Base-by-base conservation (phyloP, 306 rosid species). In the Pueraria montana region DNA sequence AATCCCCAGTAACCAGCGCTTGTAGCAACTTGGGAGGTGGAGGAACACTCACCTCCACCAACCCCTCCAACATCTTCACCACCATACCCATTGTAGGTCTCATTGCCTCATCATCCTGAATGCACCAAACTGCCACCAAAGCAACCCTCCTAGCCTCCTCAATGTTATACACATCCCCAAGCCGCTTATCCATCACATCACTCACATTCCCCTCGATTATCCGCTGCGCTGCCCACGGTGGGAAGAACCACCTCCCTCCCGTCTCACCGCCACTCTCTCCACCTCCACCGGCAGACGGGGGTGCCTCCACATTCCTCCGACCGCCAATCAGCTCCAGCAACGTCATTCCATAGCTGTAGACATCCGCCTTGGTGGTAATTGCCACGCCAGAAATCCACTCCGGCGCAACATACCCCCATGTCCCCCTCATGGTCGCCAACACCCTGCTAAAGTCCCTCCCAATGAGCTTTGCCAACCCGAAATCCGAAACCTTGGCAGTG, bases 261-360 rank as follows among this genome's bases (percentile, higher is more conserved):
- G 61, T 67, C 56, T 80, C 89, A 36, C 79, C 30, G 8, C 83
- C 89, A 76, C 77, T 74, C 76, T 78, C 87, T 27, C 62, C 66
- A 24, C 82, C 87, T 7, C 81, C 84, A 3, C 81, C 82, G 3
- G 77, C 61, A 18, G 94, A 86, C 8, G 84, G 90, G 0, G 82
- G 92, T 1, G 86, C 71, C 82, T 87, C 95, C 80, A 89, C 95
- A 1, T 94, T 93, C 80, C 98, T 86, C 4, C 95, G 88, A 14
- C 98, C 98, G 1, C 93, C 88, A 1, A 94, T 64, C 42, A 94
- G 88, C 72, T 94, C 98, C 48, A 94, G 55, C 85, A 94, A 18
- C 1, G 97, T 94, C 98, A 92, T 94, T 40, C 98, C 97, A 0
- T 87, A 94, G 91, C 95, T 92, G 85, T 94, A 94, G 30, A 94